These are phyloP conservation scores for Nyssa sinensis DNA, from an alignment of 148 eudicot species.

Conservation along the genomic window DNA sequence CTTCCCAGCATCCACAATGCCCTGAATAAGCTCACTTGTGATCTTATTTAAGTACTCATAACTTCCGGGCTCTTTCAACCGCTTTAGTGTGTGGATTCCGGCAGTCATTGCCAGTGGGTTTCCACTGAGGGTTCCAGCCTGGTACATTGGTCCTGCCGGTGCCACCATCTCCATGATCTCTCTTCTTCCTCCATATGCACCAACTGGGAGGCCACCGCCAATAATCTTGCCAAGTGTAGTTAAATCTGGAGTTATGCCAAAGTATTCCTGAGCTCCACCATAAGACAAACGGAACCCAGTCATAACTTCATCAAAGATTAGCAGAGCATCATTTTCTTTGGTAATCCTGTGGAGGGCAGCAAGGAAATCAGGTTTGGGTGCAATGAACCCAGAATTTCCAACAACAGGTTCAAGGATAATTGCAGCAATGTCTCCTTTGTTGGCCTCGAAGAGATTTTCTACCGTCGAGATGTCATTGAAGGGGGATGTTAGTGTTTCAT, in stretches of 20 bases:
- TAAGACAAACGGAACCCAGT: conserved; percentile 89
- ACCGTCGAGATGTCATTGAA: conserved; percentile 67
- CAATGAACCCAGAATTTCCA: conserved; percentile 86
- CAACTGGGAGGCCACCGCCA: conserved; percentile 93
- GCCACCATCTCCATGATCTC: conserved; percentile 99
- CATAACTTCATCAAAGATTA: conserved; percentile 96
- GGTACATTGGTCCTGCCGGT: conserved; percentile 94
- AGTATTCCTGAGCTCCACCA: conserved; percentile 95
- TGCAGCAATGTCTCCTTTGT: conserved; percentile 86
- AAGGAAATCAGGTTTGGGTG: conserved; percentile 74
- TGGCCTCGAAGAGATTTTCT: conserved; percentile 48
- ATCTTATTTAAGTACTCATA: conserved; percentile 74
- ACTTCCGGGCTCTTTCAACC: conserved; percentile 63
- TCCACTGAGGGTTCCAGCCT: conserved; percentile 93
- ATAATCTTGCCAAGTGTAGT: conserved; percentile 91
- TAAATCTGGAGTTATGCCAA: conserved; percentile 80
- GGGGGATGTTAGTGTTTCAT: conserved; percentile 71
- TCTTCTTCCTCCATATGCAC: conserved; percentile 93
- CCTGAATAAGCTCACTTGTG: conserved; percentile 61
- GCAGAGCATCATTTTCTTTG: conserved; percentile 66
- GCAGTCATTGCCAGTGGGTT: conserved; percentile 99
- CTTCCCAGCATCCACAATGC: conserved; percentile 85
- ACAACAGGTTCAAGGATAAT: conserved; percentile 93
- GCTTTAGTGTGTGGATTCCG: conserved; percentile 88
- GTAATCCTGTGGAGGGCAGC: conserved; percentile 57